Conservation (phyloP, 306 rosid genomes). For the Lotus japonicus region DNA sequence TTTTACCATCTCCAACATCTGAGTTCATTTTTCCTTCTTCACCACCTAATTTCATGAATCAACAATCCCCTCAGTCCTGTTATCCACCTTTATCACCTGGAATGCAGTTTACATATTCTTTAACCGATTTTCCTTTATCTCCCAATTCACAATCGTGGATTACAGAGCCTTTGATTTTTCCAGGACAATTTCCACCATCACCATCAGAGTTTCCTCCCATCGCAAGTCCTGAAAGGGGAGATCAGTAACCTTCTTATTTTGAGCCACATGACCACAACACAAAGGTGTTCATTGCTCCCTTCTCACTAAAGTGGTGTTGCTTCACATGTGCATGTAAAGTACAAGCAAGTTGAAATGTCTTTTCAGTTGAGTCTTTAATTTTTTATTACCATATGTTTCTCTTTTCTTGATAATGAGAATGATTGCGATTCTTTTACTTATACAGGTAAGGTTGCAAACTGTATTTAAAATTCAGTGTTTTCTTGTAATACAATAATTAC, state of each 20-base stretch:
- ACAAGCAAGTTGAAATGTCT: neutral
- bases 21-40: conserved; percentile 71
- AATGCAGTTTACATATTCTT: conserved; percentile 49
- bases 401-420: conserved; percentile 17
- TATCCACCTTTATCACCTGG: conserved; percentile 57
- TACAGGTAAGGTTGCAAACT: no score
- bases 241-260: neutral
- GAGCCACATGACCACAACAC: no score
- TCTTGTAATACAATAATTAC: no score
- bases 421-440: no score
- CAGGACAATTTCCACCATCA: conserved; percentile 59
- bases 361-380: neutral
- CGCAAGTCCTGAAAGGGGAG: conserved; percentile 65
- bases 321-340: neutral
- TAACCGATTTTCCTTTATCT: no score
- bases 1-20: conserved; percentile 64
- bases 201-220: conserved; percentile 57
- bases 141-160: conserved; percentile 53
- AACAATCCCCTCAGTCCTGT: conserved; percentile 36
- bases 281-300: neutral
- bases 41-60: conserved; percentile 41
- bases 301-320: no score
- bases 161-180: conserved; percentile 57
- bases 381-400: conserved; percentile 17
- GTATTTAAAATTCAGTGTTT: no score